Evolutionary conservation across 257 asterid genomes (phyloP).

Genomic region (Echites panduratus): DNA sequence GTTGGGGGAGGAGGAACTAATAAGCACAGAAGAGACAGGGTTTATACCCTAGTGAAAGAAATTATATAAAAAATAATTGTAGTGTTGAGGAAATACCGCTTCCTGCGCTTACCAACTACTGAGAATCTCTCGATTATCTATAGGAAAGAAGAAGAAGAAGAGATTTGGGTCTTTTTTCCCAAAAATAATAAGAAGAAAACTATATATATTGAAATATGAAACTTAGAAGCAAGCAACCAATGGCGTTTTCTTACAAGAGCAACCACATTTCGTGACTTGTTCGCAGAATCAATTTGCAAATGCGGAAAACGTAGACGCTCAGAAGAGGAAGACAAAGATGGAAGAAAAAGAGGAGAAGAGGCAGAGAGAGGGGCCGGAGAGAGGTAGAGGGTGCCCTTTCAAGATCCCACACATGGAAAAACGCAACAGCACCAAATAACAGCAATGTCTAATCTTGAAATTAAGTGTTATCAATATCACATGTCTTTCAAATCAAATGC

Average conservation of each 20-base stretch:
- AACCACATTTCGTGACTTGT: neutral
- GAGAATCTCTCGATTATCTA: neutral
- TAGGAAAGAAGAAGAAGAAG: neutral
- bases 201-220: neutral
- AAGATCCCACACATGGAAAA: constrained; percentile 1
- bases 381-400: neutral
- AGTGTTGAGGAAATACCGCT: neutral
- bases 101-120: neutral
- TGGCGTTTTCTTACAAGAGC: neutral
- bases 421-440: neutral
- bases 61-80: no score
- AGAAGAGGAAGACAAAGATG: neutral
- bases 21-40: neutral
- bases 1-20: neutral
- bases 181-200: no score
- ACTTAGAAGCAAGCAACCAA: neutral
- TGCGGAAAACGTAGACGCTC: neutral
- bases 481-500: neutral
- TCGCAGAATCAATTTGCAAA: neutral
- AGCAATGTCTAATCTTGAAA: neutral
- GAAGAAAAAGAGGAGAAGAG: neutral
- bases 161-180: neutral
- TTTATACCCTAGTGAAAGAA: neutral
- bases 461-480: neutral
- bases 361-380: neutral